Conservation (phyloP, 768 basidiomycete species). For the Trametes elegans region DNA sequence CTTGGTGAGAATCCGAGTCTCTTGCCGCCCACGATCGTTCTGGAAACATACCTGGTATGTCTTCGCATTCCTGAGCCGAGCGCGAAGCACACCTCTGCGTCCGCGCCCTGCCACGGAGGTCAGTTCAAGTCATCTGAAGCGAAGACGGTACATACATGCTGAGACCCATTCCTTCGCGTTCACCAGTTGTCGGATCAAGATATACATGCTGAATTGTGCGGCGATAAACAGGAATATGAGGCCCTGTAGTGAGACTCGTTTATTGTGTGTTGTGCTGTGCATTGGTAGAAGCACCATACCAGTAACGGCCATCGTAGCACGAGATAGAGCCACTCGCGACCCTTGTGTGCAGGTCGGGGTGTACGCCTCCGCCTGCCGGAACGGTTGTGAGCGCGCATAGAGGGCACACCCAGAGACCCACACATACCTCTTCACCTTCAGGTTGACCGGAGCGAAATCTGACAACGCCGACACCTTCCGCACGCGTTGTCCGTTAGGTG, state of each 20-base stretch:
- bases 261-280: not conserved
- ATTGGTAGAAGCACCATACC: conserved; percentile 37
- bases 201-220: conserved; percentile 81
- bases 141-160: conserved; percentile 58
- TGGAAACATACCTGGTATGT: conserved; percentile 71
- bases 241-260: conserved; percentile 52
- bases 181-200: conserved; percentile 87
- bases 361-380: conserved; percentile 36
- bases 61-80: conserved; percentile 67
- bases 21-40: not conserved
- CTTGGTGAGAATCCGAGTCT: not conserved
- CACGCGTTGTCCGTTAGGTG: conserved; percentile 45
- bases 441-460: conserved; percentile 89
- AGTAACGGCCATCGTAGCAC: conserved; percentile 86
- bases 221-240: conserved; percentile 85
- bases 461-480: conserved; percentile 81
- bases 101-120: conserved; percentile 68
- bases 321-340: conserved; percentile 74
- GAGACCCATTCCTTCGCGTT: conserved; percentile 92
- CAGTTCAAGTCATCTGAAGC: not conserved
- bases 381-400: not conserved
- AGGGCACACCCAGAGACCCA: not conserved
- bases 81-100: conserved; percentile 72
- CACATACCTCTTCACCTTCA: conserved; percentile 73
- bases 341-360: conserved; percentile 35